Base-by-base conservation (phyloP, 106 monocot species). In the Dendrobium nobile region DNA sequence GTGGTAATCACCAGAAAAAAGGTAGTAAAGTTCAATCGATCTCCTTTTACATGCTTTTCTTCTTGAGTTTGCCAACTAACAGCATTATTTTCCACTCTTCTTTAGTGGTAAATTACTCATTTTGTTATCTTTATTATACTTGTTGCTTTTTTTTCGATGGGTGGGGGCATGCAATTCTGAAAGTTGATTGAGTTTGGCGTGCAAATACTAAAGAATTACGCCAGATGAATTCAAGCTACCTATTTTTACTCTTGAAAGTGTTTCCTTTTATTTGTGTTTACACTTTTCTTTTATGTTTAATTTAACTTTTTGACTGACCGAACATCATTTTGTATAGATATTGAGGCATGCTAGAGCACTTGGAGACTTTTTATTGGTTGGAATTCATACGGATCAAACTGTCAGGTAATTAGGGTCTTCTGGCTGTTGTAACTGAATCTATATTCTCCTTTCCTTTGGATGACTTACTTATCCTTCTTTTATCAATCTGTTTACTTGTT, bases 311-410 rank as follows among this genome's bases (percentile, higher is more conserved):
- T 42, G 43, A 74, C 43, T 72, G 33, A 22, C 20, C 13, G 3
- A 44, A 43, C 19, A 43, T 74, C 22, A n/a, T 44, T 74, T 78
- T 75, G 22, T 78, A 26, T 74, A 92, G 92, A 89, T 89, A 88
- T 54, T 92, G 26, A 84, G 94, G 43, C 72, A 86, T 77, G 91
- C 89, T 82, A 86, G 86, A 59, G 86, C 77, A 33, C 82, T 90
- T 75, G 92, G 90, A 79, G 92, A 90, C 81, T 93, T 93, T 72
- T 78, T 94, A 74, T 86, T 94, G 22, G 94, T 94, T 11, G 94
- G 91, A 24, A 90, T 94, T 85, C 88, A 94, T 78, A 86, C 86
- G 81, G 91, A 90, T 84, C 89, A 91, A 75, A 88, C 89, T 73
- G 77, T 92, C 75, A 88, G 92, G 92, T 92, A 40, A 26, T 42